These are phyloP conservation scores for Trypanosoma grayi DNA, from an alignment of 208 protist genomes.

Conservation along the genomic window DNA sequence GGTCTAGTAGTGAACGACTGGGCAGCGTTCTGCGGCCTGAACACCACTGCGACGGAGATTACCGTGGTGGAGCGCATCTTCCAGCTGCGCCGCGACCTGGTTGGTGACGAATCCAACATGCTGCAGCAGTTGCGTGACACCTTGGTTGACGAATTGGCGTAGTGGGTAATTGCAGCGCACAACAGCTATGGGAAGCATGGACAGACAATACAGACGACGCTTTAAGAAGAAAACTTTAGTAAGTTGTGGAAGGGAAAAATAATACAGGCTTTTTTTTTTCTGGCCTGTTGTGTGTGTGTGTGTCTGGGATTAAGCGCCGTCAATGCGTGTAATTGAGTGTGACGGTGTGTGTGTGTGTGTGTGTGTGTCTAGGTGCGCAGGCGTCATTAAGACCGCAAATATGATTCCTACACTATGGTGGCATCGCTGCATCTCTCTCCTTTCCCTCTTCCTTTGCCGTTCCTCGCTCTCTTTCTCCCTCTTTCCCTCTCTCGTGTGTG, in stretches of 20 bases:
- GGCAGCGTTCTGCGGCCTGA: conserved; percentile 97
- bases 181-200: neutral
- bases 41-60: conserved; percentile 99
- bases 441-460: too few relatives aligned
- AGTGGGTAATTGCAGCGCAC: conserved; percentile 16
- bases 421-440: too few relatives aligned
- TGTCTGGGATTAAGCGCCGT: neutral
- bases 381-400: neutral
- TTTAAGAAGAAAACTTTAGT: too few relatives aligned
- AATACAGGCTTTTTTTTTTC: neutral
- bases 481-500: too few relatives aligned
- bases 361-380: neutral
- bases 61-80: conserved; percentile 99
- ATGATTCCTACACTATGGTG: too few relatives aligned
- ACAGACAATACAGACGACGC: neutral
- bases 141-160: conserved; percentile 87
- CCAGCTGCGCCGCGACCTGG: conserved; percentile 90
- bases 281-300: neutral
- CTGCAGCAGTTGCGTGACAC: conserved; percentile 85
- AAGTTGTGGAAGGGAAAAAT: too few relatives aligned
- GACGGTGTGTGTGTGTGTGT: neutral
- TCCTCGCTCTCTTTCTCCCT: too few relatives aligned
- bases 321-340: neutral
- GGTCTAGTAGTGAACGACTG: conserved; percentile 99
- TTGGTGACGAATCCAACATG: conserved; percentile 63